phyloP scores from a whole-genome alignment of 768 basidiomycete species.

The Hypholoma fasciculare region DNA sequence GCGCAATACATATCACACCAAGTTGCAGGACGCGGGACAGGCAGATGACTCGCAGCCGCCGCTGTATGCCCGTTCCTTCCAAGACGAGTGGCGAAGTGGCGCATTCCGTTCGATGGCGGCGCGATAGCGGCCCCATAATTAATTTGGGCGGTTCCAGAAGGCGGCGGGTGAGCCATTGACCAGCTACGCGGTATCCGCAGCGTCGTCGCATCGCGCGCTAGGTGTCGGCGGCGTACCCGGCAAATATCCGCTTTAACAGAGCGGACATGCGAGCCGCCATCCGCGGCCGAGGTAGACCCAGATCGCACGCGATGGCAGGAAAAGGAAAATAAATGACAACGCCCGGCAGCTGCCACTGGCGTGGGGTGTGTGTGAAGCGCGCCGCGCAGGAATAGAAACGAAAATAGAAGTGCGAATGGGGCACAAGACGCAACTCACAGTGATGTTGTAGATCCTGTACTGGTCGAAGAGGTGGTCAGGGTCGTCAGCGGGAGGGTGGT shows the following conservation, averaged over 20 bases:
- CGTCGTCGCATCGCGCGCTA: too few relatives aligned
- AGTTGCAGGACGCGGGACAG: too few relatives aligned
- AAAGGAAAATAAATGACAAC: neutral
- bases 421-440: constrained; percentile 3
- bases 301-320: neutral
- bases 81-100: too few relatives aligned
- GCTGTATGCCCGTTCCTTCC: too few relatives aligned
- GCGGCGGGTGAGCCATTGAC: too few relatives aligned
- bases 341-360: neutral
- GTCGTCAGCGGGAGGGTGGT: neutral
- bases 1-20: too few relatives aligned
- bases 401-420: neutral
- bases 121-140: too few relatives aligned
- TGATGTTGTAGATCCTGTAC: constrained; percentile 10
- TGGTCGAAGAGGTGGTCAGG: constrained; percentile 14
- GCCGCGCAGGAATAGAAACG: neutral
- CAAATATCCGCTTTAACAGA: neutral
- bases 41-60: too few relatives aligned
- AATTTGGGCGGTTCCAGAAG: too few relatives aligned
- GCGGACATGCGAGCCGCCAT: neutral
- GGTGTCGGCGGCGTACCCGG: neutral
- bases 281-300: neutral
- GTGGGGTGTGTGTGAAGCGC: neutral
- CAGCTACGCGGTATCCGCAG: too few relatives aligned
- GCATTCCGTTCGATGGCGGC: too few relatives aligned